Evolutionary conservation across 805 yeast genomes (phyloP), one percentile per base, ranked within the genome.

Genomic region (Hanseniaspora nectarophila): DNA sequence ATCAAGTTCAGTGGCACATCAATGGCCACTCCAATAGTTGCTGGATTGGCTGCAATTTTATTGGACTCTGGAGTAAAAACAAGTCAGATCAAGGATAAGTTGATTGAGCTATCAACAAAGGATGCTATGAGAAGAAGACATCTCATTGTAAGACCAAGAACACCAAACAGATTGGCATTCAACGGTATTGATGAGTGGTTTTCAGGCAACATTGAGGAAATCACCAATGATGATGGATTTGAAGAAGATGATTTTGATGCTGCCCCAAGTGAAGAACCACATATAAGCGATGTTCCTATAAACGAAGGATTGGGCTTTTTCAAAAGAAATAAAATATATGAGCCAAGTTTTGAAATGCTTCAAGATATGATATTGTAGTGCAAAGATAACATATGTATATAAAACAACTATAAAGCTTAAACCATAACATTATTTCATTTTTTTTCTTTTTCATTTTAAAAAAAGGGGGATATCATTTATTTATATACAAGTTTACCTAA

Each of bases 21-120:
- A 3, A 84, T 84, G 92, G 79, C 90, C 2, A 68, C 89, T 2
- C 94, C 94, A 0, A 71, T 75, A 5, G 80, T 82, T n/a, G 70
- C 85, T 1, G 94, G 94, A 0, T 57, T 80, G 38, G 74, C 71
- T 16, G 83, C 82, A 0, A 69, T 75, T 35, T 59, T 80, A 37
- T 60, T 83, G 47, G 74, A 78, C 32, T 66, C 68, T 20, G 86
- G 86, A 1, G 59, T 76, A 1, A 55, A 63, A 0, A 67, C 73
- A 0, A 61, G 59, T 0, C 72, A 74, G 8, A 60, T 82, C 15
- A 71, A 70, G 54, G 55, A 59, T 0, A 62, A 63, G 35, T 53
- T 84, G 9, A 61, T 74, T n/a, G 70, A 70, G 1, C 55, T 72
- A 54, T 70, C 84, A 0, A 69, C 79, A 0, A 63, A 64, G 34